Percentiles rank a stretch among this genome's conserved stretches.
phyloP scores from a whole-genome alignment of 2,329 filamentous ascomycete species.

The Clonostachys sp. region DNA sequence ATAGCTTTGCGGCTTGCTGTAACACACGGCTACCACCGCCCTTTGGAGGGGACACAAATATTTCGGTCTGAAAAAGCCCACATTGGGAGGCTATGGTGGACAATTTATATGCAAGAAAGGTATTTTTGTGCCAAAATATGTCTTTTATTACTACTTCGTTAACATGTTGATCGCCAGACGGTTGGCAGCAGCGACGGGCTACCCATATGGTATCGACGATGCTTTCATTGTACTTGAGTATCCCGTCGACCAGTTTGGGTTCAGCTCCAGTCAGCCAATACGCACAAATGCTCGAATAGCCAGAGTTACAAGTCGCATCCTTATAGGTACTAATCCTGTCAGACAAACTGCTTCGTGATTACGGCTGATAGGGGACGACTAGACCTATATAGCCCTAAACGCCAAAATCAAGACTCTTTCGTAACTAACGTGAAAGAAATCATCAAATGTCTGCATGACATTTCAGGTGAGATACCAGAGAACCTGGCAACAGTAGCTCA shows the following conservation, averaged over 20 bases:
- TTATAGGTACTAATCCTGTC: background rate
- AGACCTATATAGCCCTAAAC: background rate
- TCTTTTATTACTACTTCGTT: background rate
- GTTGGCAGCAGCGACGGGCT: background rate
- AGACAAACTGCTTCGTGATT: background rate
- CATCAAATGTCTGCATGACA: background rate
- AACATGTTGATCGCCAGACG: background rate
- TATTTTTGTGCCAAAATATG: background rate
- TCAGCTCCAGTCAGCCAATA: background rate
- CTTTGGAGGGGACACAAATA: background rate
- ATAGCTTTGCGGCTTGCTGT: background rate
- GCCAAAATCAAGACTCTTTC: background rate
- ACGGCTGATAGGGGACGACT: background rate
- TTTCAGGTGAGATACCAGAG: background rate
- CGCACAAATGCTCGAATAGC: background rate
- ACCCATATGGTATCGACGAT: background rate
- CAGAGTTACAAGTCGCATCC: background rate
- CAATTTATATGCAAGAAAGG: background rate
- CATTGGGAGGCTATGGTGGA: background rate
- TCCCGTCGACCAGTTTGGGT: background rate
- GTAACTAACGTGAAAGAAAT: background rate
- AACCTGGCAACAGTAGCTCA: background rate
- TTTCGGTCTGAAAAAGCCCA: background rate
- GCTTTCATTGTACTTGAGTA: background rate
- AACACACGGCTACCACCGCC: background rate